Evolutionary conservation across 2,329 filamentous ascomycete genomes (phyloP).

Genomic region (Cladophialophora exuberans): DNA sequence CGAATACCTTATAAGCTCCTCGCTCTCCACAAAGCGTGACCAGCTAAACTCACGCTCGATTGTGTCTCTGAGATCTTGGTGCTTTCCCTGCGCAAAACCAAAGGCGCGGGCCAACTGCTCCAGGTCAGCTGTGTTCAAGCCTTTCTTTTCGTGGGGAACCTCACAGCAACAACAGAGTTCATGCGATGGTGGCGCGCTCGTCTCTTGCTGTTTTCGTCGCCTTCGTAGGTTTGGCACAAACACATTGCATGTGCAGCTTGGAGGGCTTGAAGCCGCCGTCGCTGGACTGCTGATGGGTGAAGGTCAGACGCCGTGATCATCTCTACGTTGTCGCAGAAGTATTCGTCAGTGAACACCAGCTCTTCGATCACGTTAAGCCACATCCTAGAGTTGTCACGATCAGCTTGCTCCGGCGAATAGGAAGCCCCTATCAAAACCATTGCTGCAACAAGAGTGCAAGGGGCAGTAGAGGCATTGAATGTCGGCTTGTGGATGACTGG

Average conservation of each 20-base stretch:
- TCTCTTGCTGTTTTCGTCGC: slow-evolving; percentile 39
- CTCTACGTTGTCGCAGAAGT: slow-evolving; percentile 41
- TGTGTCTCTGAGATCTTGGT: no score
- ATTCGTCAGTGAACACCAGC: slow-evolving; percentile 43
- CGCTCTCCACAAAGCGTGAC: no score
- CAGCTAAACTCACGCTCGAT: no score
- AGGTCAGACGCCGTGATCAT: slow-evolving; percentile 21
- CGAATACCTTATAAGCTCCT: no score
- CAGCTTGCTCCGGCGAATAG: slow-evolving; percentile 38
- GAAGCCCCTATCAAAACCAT: slow-evolving; percentile 43
- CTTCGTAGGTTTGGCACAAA: slow-evolving; percentile 47
- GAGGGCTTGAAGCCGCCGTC: slow-evolving; percentile 38
- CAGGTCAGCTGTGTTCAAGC: no score
- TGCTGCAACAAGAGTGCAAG: slow-evolving; percentile 39
- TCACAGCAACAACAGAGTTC: slow-evolving; percentile 12
- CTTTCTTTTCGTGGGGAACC: no score
- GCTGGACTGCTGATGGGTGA: background rate
- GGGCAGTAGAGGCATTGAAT: slow-evolving; percentile 38
- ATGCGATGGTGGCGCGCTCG: slow-evolving; percentile 43
- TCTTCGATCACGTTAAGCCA: slow-evolving; percentile 46
- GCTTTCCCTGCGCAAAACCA: no score
- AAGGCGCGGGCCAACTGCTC: no score
- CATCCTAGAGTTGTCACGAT: slow-evolving; percentile 38
- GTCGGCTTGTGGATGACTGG: slow-evolving; percentile 42
- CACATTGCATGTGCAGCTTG: slow-evolving; percentile 45